These are phyloP conservation scores for Russula ochroleuca DNA, from an alignment of 768 basidiomycete species.

Conservation along the genomic window DNA sequence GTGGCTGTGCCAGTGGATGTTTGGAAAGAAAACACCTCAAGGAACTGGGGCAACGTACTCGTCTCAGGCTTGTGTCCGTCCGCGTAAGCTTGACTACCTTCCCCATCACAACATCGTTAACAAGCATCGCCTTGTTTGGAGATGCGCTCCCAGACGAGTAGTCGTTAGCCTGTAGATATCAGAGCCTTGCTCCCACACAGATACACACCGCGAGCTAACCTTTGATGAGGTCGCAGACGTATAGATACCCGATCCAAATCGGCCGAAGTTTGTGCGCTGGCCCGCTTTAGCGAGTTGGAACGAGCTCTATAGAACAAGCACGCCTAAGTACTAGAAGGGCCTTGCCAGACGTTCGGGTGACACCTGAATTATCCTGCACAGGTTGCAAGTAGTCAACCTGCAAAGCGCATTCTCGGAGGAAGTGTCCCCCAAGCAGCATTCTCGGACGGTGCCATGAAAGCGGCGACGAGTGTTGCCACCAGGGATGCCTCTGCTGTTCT, in stretches of 20 bases:
- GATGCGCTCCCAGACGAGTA: conserved; percentile 25
- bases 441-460: conserved; percentile 32
- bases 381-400: conserved; percentile 21
- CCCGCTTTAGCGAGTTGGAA: conserved; percentile 28
- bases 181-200: background rate
- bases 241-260: conserved; percentile 32
- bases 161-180: conserved; percentile 28
- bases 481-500: conserved; percentile 11
- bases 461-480: conserved; percentile 31
- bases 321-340: background rate
- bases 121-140: conserved; percentile 27
- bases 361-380: conserved; percentile 31
- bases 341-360: background rate
- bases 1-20: conserved; percentile 21
- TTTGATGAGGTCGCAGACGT: conserved; percentile 33
- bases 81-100: conserved; percentile 23
- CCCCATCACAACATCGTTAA: conserved; percentile 32
- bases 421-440: conserved; percentile 29
- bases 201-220: conserved; percentile 14
- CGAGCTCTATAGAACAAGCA: conserved; percentile 23
- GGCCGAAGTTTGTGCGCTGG: conserved; percentile 29
- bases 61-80: conserved; percentile 22
- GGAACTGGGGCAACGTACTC: conserved; percentile 17
- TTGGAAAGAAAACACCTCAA: background rate
- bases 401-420: conserved; percentile 25